Evolutionary conservation across 2,329 filamentous ascomycete species (phyloP).

Genomic region (Microascus cirrosus): DNA sequence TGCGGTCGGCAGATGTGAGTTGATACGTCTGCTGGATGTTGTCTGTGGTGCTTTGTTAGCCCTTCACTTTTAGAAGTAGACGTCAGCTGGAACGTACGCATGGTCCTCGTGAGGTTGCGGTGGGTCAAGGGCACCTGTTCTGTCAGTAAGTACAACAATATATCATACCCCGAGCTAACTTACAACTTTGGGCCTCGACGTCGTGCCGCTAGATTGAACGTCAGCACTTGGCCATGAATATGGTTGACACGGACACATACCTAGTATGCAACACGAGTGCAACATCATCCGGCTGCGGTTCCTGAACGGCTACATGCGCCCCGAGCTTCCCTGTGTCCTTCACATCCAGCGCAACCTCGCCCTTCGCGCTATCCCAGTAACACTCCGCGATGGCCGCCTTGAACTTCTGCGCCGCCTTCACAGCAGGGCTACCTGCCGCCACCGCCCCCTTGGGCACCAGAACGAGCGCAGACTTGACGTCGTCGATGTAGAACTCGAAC

Average conservation of each 20-base stretch:
- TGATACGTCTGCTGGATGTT: slow-evolving; percentile 74
- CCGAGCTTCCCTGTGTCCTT: slow-evolving; percentile 62
- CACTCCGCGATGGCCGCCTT: slow-evolving; percentile 78
- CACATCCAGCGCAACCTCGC: slow-evolving; percentile 63
- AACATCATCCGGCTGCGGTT: slow-evolving; percentile 61
- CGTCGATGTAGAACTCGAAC: slow-evolving; percentile 87
- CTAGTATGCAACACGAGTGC: slow-evolving; percentile 74
- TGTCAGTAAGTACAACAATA: not conserved
- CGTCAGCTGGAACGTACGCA: slow-evolving; percentile 39
- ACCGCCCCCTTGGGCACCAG: slow-evolving; percentile 65
- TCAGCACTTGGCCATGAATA: not conserved
- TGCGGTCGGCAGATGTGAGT: slow-evolving; percentile 59
- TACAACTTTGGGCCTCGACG: slow-evolving; percentile 74
- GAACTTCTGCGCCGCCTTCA: slow-evolving; percentile 68
- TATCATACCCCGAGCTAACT: slow-evolving; percentile 14
- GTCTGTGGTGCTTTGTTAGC: slow-evolving; percentile 22
- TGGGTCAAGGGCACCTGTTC: slow-evolving; percentile 65
- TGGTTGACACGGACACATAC: slow-evolving; percentile 13
- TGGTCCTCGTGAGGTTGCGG: slow-evolving; percentile 68
- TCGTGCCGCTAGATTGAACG: slow-evolving; percentile 50
- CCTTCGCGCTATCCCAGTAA: slow-evolving; percentile 57
- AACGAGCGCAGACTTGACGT: slow-evolving; percentile 68
- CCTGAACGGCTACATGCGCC: slow-evolving; percentile 27
- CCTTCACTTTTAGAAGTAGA: not conserved
- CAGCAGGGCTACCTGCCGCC: slow-evolving; percentile 54